Evolutionary conservation across 305 asterid species (phyloP).

Genomic region (Caryopteris hybrid): DNA sequence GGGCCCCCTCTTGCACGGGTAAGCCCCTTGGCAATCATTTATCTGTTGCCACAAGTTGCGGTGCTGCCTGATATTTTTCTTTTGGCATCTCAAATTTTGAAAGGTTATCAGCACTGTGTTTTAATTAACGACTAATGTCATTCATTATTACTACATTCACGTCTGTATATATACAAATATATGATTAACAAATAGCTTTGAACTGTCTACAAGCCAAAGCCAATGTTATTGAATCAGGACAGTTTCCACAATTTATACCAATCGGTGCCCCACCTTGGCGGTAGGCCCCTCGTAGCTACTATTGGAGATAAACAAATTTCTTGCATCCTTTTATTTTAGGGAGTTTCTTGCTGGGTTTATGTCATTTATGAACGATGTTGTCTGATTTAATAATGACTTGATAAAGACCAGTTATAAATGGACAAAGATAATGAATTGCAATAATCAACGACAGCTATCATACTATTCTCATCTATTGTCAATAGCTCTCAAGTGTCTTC

Average conservation of each 20-base stretch:
- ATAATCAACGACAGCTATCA: neutral
- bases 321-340: neutral
- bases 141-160: too few species aligned
- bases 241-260: neutral
- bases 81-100: neutral
- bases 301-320: too few species aligned
- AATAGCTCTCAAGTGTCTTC: neutral
- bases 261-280: too few species aligned
- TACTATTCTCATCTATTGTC: neutral
- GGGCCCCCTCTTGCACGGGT: neutral
- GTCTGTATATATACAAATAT: neutral
- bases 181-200: neutral
- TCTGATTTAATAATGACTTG: neutral
- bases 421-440: neutral
- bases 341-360: neutral
- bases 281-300: too few species aligned
- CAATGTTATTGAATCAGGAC: slow-evolving; percentile 4
- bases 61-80: neutral
- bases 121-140: too few species aligned
- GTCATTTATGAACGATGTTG: neutral
- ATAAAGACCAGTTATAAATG: neutral
- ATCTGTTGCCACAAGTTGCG: neutral
- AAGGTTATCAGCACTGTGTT: neutral
- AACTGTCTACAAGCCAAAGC: neutral
- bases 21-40: neutral